Base-by-base conservation (phyloP, 2,329 filamentous ascomycete genomes). In the Fusarium sp. region DNA sequence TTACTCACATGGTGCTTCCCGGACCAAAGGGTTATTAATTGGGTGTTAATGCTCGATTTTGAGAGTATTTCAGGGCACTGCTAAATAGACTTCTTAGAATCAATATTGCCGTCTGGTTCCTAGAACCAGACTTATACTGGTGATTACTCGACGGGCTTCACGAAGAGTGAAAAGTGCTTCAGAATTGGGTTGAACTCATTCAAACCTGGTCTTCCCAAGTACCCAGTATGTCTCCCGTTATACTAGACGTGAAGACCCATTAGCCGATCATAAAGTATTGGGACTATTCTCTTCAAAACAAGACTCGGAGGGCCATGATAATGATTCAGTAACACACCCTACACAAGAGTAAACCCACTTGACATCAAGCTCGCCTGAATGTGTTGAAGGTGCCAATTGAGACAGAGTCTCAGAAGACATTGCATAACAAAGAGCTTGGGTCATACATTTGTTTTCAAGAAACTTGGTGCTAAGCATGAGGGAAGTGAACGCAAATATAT, bases 61-160 rank as follows among this genome's bases (percentile, higher is more conserved):
- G 26, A 61, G 55, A 60, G 42, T 67, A 68, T 68, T 74, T 71
- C 67, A 71, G 55, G 68, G 51, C 42, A 39, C 35, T 45, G 31
- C 30, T 68, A 71, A 74, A 73, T 60, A 42, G 73, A 60, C 60
- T 62, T 72, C 71, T 71, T 30, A 22, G 12, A 33, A 18, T 22
- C 3, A 10, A 16, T 67, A 71, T 50, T 56, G 22, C 66, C 66
- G 67, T 30, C 31, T 50, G 41, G 68, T 68, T 61, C 33, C 70
- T 58, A 6, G 12, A 4, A 44, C 9, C 9, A 26, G 35, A n/a
- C 11, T 22, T n/a, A 26, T 30, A 22, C 11, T 39, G 33, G 33
- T 26, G 24, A 24, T 16, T 22, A 36, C 15, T 26, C 20, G 18
- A 53, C 14, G 20, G n/a, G 14, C 18, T 28, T 26, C 22, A 38